Conservation (phyloP, 495 filamentous ascomycete genomes). For the Tuber calosporum region DNA sequence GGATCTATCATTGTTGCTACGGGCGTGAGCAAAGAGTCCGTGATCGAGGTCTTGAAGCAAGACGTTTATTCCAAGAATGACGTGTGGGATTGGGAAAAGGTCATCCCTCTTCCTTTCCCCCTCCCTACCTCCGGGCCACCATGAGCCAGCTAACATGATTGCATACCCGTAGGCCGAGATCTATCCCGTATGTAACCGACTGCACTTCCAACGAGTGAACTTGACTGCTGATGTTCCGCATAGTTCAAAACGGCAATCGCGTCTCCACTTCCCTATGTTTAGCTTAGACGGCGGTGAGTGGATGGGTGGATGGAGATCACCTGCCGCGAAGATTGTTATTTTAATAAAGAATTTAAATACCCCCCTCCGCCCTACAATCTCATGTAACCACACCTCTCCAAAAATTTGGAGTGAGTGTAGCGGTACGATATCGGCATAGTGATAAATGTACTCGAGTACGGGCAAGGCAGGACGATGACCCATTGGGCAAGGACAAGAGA, state of each 20-base stretch:
- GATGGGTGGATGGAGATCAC: background rate
- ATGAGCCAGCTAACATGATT: constrained; percentile 7
- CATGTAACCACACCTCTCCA: constrained; percentile 3
- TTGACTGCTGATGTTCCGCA: constrained; percentile 10
- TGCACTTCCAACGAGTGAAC: background rate
- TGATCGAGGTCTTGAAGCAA: constrained; percentile 56
- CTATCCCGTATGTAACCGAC: constrained; percentile 35
- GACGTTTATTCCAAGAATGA: constrained; percentile 64
- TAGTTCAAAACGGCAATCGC: constrained; percentile 42
- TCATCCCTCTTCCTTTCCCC: constrained; percentile 36
- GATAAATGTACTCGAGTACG: too few species aligned
- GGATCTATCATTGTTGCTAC: constrained; percentile 61
- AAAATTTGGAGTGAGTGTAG: background rate
- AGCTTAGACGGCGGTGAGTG: background rate
- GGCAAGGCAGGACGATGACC: background rate
- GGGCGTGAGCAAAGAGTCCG: constrained; percentile 62
- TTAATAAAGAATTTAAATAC: background rate
- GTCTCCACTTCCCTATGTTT: background rate
- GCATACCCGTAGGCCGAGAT: constrained; percentile 36
- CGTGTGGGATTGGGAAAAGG: constrained; percentile 80
- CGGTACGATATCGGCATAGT: background rate
- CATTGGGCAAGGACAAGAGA: background rate
- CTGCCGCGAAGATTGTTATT: background rate
- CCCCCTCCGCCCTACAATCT: background rate
- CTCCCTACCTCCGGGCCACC: background rate